Conservation (phyloP, 2,329 filamentous ascomycete genomes). For the Scedosporium boydii region DNA sequence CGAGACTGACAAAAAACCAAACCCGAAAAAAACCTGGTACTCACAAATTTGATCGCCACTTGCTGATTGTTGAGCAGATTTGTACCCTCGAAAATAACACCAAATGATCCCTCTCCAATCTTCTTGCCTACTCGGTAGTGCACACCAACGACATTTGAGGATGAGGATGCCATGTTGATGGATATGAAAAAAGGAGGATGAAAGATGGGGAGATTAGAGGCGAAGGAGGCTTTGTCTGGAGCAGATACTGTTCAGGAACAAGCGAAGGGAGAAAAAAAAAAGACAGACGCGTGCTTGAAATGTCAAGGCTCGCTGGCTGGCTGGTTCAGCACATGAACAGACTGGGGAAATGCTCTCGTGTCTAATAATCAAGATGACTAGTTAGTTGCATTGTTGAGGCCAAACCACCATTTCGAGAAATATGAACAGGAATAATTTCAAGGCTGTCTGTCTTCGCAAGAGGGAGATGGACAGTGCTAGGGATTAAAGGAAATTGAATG, state of each 20-base stretch:
- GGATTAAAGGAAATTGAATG: background rate
- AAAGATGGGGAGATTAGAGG: background rate
- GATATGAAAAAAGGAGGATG: background rate
- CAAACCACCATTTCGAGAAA: background rate
- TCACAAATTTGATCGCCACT: constrained; percentile 97
- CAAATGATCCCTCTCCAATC: constrained; percentile 97
- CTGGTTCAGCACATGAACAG: background rate
- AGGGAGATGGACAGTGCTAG: background rate
- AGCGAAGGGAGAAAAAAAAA: constrained; percentile 1
- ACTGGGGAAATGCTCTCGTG: background rate
- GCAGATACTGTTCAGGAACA: too few species aligned
- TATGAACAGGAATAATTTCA: background rate
- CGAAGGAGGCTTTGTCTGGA: background rate
- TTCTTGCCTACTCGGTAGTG: constrained; percentile 99
- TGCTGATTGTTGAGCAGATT: constrained; percentile 98
- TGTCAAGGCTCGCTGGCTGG: background rate
- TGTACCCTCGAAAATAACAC: constrained; percentile 97
- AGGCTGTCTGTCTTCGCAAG: too few species aligned
- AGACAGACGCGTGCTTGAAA: background rate
- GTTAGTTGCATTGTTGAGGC: background rate
- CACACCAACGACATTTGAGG: constrained; percentile 95
- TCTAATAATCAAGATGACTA: background rate
- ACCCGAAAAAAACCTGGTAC: constrained; percentile 25
- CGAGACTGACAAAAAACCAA: background rate
- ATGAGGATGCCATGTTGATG: constrained; percentile 67